Percentiles rank a stretch among this genome's conserved stretches.
Conservation (phyloP, 169 alveolate genomes). For the Plasmodium coatneyi region DNA sequence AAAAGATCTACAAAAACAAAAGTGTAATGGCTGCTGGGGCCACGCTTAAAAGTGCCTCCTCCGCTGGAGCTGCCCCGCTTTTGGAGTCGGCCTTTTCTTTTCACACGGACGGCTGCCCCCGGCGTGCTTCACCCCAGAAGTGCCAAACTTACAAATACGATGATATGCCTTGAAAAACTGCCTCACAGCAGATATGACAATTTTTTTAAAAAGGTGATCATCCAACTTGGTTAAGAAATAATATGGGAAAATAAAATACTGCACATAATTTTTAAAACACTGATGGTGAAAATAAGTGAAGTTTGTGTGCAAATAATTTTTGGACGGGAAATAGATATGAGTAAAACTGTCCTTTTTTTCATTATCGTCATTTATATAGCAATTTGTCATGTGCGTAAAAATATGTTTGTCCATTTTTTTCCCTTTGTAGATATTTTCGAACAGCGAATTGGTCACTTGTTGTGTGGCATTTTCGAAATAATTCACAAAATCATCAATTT, state of each 20-base stretch:
- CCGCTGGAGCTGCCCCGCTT: not conserved
- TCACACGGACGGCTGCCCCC: not conserved
- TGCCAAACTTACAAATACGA: conserved; percentile 1
- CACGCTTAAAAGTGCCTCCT: not conserved
- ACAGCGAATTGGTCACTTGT: not conserved
- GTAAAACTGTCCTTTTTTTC: conserved; percentile 12
- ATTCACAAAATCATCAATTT: not conserved
- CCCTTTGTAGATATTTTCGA: not conserved
- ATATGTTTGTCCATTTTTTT: conserved; percentile 17
- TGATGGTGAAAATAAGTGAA: conserved; percentile 65
- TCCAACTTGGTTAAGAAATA: conserved; percentile 53
- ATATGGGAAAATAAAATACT: conserved; percentile 51
- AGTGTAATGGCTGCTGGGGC: not conserved
- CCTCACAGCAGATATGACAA: conserved; percentile 22
- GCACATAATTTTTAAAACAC: conserved; percentile 70
- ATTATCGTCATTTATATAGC: conserved; percentile 41
- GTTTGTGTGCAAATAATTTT: conserved; percentile 40
- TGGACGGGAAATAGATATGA: conserved; percentile 44
- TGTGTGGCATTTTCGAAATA: conserved; percentile 26
- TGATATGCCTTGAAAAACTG: conserved; percentile 45
- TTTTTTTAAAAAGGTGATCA: conserved; percentile 42
- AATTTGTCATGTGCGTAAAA: conserved; percentile 24
- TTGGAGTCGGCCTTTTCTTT: not conserved
- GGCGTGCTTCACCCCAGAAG: not conserved
- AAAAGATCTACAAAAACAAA: not conserved